A percentile compares a stretch with the other conserved stretches of the same genome.
Evolutionary conservation across 805 yeast genomes (phyloP).

Genomic region (Candida dendrica): DNA sequence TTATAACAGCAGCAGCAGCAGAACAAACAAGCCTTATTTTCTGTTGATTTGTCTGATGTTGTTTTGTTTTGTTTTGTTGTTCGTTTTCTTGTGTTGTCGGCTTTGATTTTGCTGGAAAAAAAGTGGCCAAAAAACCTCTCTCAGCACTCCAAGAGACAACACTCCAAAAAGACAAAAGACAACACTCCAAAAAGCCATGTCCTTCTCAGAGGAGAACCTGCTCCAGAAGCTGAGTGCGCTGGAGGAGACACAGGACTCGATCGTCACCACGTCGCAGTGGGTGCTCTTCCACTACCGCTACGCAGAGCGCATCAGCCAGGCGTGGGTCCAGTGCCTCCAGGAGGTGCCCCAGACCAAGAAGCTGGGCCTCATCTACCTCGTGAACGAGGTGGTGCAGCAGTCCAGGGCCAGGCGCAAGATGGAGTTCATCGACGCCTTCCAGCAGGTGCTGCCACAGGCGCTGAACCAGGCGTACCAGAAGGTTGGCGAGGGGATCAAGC

Average conservation of each 20-base stretch:
- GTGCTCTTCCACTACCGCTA: slow-evolving; percentile 59
- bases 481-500: slow-evolving; percentile 11
- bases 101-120: too few species aligned
- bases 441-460: slow-evolving; percentile 37
- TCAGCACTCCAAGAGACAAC: too few species aligned
- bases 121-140: too few species aligned
- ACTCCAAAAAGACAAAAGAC: too few species aligned
- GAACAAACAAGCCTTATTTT: too few species aligned
- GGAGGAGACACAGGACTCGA: slow-evolving; percentile 63
- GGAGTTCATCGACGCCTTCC: slow-evolving; percentile 54
- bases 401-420: slow-evolving; percentile 54
- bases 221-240: slow-evolving; percentile 37
- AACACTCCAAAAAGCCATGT: too few species aligned
- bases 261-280: slow-evolving; percentile 72
- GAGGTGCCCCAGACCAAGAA: slow-evolving; percentile 32
- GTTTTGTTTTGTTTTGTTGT: too few species aligned
- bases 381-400: slow-evolving; percentile 79
- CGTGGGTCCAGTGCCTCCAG: slow-evolving; percentile 40
- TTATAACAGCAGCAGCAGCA: too few species aligned
- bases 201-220: slow-evolving; percentile 45
- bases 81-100: too few species aligned
- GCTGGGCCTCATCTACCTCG: slow-evolving; percentile 58
- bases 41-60: too few species aligned
- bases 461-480: slow-evolving; percentile 22
- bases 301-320: slow-evolving; percentile 41